Conservation (phyloP, 257 asterid genomes). For the Echium plantagineum region DNA sequence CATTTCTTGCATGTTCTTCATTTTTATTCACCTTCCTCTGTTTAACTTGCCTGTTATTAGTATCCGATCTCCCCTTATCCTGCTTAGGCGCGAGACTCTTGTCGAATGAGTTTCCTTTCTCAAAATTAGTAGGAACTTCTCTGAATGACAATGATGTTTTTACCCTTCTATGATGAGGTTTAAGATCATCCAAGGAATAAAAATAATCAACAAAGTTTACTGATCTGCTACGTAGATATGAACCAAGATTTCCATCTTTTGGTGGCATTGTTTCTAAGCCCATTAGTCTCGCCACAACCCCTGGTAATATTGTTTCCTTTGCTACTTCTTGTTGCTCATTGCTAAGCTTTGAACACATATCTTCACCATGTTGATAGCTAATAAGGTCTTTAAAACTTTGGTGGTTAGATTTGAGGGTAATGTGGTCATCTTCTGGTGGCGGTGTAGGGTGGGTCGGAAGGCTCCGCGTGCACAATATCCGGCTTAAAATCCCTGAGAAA, state of each 20-base stretch:
- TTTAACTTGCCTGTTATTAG: constrained; percentile 3
- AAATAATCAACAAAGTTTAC: constrained; percentile 40
- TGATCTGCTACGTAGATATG: constrained; percentile 42
- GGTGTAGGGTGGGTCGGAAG: constrained; percentile 40
- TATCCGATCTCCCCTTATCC: background rate
- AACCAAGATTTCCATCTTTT: constrained; percentile 22
- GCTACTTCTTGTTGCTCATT: background rate
- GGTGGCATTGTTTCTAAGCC: constrained; percentile 49
- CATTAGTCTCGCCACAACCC: constrained; percentile 57
- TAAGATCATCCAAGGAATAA: constrained; percentile 20
- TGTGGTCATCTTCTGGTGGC: constrained; percentile 10
- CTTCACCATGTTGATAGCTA: background rate
- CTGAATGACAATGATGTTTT: constrained; percentile 41
- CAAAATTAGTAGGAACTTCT: constrained; percentile 14
- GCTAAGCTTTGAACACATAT: background rate
- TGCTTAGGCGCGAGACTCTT: background rate
- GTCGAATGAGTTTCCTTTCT: constrained; percentile 6
- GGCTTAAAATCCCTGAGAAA: constrained; percentile 21
- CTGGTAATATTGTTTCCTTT: constrained; percentile 16
- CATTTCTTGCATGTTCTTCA: constrained; percentile 4
- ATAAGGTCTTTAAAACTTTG: background rate
- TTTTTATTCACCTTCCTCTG: constrained; percentile 4
- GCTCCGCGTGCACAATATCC: constrained; percentile 31
- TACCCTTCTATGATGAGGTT: constrained; percentile 33
- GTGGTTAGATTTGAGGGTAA: constrained; percentile 3